Percentiles rank a stretch among this genome's conserved stretches.
Evolutionary conservation across 1,284 basidiomycete genomes (phyloP).

Genomic region (Leccinum subrobustum): DNA sequence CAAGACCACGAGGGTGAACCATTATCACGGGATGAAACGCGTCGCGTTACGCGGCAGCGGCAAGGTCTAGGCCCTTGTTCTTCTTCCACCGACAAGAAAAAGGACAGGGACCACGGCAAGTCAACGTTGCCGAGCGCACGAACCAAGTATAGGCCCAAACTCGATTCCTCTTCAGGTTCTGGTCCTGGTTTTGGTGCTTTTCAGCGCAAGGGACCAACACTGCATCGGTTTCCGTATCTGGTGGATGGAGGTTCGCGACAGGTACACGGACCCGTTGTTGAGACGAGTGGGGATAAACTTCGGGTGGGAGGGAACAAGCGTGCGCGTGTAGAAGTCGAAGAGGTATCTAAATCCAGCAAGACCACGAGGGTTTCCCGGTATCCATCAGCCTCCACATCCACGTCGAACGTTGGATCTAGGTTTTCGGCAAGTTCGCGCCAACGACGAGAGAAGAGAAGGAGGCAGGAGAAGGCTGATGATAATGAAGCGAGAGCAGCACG

Average conservation of each 20-base stretch:
- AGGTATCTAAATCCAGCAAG: neutral
- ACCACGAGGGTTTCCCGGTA: neutral
- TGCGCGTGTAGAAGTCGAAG: neutral
- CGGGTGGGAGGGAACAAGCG: neutral
- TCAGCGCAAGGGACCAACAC: constrained; percentile 18
- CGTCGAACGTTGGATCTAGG: neutral
- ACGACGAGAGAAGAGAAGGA: constrained; percentile 1
- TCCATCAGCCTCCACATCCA: neutral
- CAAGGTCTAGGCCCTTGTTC: neutral
- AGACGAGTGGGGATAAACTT: constrained; percentile 7
- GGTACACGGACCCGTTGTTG: constrained; percentile 6
- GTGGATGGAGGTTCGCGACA: constrained; percentile 9
- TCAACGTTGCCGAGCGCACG: constrained; percentile 26
- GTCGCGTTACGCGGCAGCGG: constrained; percentile 1
- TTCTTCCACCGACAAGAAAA: neutral
- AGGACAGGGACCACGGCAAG: neutral
- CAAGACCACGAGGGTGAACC: constrained; percentile 2
- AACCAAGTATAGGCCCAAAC: constrained; percentile 30
- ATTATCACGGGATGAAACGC: constrained; percentile 11
- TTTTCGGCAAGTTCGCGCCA: constrained; percentile 6
- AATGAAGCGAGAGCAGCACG: neutral
- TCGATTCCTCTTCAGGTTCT: constrained; percentile 1
- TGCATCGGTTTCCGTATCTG: constrained; percentile 21
- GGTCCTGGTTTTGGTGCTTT: neutral
- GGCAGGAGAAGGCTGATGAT: neutral